Evolutionary conservation across 805 yeast species (phyloP).

Genomic region (Candida maltosa): DNA sequence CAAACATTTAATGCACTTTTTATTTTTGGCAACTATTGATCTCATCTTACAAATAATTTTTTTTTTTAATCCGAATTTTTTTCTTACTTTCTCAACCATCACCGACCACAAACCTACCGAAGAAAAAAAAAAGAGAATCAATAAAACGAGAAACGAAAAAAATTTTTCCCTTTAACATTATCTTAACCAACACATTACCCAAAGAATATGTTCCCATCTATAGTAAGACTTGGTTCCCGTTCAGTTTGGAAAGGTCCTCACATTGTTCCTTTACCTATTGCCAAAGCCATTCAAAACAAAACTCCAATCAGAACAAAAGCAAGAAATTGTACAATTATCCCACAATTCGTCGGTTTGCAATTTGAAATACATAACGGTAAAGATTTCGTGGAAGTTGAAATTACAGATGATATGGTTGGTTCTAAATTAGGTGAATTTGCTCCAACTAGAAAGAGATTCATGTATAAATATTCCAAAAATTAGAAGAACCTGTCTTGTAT

Average conservation of each 20-base stretch:
- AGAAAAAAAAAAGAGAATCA: neutral
- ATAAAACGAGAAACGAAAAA: conserved; percentile 1
- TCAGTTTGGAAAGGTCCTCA: conserved; percentile 71
- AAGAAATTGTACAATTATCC: conserved; percentile 88
- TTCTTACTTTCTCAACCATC: too few species aligned
- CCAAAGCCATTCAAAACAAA: conserved; percentile 74
- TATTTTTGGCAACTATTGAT: too few species aligned
- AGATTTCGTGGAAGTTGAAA: conserved; percentile 83
- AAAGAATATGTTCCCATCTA: conserved; percentile 30
- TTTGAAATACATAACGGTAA: conserved; percentile 96
- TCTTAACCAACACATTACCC: neutral
- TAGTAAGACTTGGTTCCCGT: conserved; percentile 24
- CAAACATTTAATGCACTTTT: conserved; percentile 46
- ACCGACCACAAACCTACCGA: neutral
- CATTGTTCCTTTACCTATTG: conserved; percentile 91
- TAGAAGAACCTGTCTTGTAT: conserved; percentile 14
- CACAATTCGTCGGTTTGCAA: conserved; percentile 91
- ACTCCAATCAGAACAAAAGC: conserved; percentile 95
- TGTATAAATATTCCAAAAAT: conserved; percentile 76
- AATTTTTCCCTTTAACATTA: conserved; percentile 4
- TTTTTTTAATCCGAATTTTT: too few species aligned
- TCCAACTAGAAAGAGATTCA: conserved; percentile 85
- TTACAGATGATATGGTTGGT: conserved; percentile 96
- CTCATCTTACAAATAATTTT: too few species aligned
- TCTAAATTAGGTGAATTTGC: conserved; percentile 93